A percentile compares a stretch with the other conserved stretches of the same genome.
Evolutionary conservation across 1,284 basidiomycete species (phyloP).

Genomic region (Cystobasidium pallidum): DNA sequence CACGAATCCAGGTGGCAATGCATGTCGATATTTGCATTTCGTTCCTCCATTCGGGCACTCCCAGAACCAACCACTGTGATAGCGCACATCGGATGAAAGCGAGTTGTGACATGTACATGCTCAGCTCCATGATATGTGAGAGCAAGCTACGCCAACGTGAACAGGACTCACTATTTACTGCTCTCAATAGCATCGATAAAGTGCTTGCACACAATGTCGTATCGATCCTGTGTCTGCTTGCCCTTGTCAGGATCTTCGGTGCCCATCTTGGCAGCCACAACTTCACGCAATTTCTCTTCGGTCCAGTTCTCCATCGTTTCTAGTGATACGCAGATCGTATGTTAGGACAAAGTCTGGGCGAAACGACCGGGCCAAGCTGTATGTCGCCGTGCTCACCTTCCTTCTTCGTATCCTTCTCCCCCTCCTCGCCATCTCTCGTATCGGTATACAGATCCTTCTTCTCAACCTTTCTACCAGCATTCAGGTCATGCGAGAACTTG

Average conservation of each 20-base stretch:
- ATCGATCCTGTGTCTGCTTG: conserved; percentile 41
- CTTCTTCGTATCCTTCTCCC: conserved; percentile 57
- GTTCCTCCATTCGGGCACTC: conserved; percentile 74
- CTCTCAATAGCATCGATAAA: conserved; percentile 97
- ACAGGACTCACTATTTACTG: conserved; percentile 70
- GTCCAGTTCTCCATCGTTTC: conserved; percentile 99
- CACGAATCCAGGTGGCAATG: conserved; percentile 88
- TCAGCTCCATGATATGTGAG: too few species aligned
- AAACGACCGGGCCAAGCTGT: too few species aligned
- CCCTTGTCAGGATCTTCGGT: conserved; percentile 32
- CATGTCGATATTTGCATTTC: conserved; percentile 66
- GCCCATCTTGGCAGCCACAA: conserved; percentile 75
- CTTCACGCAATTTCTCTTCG: conserved; percentile 83
- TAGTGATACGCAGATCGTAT: conserved; percentile 54
- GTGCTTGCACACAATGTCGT: conserved; percentile 89
- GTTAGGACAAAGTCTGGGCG: too few species aligned
- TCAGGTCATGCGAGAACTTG: conserved; percentile 91
- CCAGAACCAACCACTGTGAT: conserved; percentile 58
- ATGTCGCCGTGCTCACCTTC: background rate
- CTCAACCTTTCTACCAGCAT: conserved; percentile 87
- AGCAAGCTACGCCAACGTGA: too few species aligned
- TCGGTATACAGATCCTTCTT: conserved; percentile 98
- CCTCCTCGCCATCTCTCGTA: conserved; percentile 68
- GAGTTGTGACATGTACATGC: background rate
- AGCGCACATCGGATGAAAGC: background rate